phyloP scores from a whole-genome alignment of 2,329 filamentous ascomycete genomes.

The Fusarium beomiforme region DNA sequence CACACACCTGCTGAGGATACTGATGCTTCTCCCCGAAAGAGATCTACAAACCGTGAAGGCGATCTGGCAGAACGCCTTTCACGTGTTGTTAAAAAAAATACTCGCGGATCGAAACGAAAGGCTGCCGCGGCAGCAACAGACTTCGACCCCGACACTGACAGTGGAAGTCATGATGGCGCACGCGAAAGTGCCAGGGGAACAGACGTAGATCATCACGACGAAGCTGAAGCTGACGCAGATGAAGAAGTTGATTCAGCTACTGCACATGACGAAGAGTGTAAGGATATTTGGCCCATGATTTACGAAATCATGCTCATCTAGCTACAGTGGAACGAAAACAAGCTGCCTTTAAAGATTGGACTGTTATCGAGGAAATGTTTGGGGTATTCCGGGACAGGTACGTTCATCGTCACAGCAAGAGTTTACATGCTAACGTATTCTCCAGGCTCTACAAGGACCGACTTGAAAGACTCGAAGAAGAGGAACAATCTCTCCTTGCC shows the following conservation, averaged over 20 bases:
- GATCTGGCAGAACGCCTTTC: conserved; percentile 47
- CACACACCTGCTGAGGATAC: conserved; percentile 61
- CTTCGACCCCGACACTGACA: conserved; percentile 47
- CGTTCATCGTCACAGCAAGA: conserved; percentile 39
- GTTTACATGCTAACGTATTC: conserved; percentile 31
- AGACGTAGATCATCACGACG: conserved; percentile 59
- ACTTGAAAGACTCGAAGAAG: conserved; percentile 79
- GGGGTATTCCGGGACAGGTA: conserved; percentile 83
- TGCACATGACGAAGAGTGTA: conserved; percentile 73
- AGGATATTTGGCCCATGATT: conserved; percentile 17
- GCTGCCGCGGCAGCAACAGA: conserved; percentile 43
- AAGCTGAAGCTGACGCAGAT: conserved; percentile 65
- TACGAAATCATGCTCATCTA: conserved; percentile 35
- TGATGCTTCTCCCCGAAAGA: conserved; percentile 43
- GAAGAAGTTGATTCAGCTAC: conserved; percentile 68
- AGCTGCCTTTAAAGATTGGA: conserved; percentile 81
- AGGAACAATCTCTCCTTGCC: conserved; percentile 69
- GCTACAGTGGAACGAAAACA: conserved; percentile 78
- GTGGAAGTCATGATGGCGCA: conserved; percentile 47
- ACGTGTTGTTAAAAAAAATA: conserved; percentile 52
- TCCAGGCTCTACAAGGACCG: conserved; percentile 86
- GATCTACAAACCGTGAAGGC: conserved; percentile 44
- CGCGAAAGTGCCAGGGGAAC: conserved; percentile 50
- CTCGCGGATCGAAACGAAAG: conserved; percentile 54
- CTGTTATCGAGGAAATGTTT: conserved; percentile 88